Conservation (phyloP, 2,329 filamentous ascomycete genomes). For the Rhytidhysteron rufulum region DNA sequence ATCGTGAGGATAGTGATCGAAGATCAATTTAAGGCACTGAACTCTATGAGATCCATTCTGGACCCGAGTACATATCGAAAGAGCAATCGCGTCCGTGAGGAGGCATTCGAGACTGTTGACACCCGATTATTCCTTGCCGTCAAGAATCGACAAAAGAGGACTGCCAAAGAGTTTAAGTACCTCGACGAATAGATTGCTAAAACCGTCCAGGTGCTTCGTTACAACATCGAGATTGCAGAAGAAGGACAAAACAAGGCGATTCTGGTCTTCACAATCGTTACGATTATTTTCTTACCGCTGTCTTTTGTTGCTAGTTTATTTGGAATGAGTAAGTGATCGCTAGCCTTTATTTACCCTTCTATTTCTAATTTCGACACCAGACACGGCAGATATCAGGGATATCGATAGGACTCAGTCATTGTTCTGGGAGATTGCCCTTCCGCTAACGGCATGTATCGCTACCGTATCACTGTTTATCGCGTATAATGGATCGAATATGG, state of each 20-base stretch:
- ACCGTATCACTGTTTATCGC: background rate
- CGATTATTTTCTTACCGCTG: background rate
- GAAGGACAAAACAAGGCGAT: background rate
- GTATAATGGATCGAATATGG: background rate
- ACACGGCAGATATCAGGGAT: background rate
- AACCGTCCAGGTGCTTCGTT: slow-evolving; percentile 6
- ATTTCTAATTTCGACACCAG: too few species aligned
- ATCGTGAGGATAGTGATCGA: background rate
- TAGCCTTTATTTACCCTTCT: too few species aligned
- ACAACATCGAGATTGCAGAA: slow-evolving; percentile 12
- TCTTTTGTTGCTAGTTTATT: background rate
- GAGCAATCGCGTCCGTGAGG: slow-evolving; percentile 1
- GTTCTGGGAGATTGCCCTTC: background rate
- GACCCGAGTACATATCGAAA: slow-evolving; percentile 2
- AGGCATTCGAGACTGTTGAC: slow-evolving; percentile 2
- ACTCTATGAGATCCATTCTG: background rate
- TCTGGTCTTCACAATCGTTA: background rate
- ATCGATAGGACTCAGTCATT: background rate
- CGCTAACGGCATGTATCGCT: background rate
- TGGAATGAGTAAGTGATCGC: too few species aligned
- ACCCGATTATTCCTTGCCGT: background rate
- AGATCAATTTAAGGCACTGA: slow-evolving; percentile 1
- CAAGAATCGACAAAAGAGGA: background rate
- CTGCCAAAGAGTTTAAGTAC: background rate
- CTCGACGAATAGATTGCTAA: background rate